Base-by-base conservation (phyloP, 2,329 filamentous ascomycete genomes). In the Pseudogymnoascus sp. region DNA sequence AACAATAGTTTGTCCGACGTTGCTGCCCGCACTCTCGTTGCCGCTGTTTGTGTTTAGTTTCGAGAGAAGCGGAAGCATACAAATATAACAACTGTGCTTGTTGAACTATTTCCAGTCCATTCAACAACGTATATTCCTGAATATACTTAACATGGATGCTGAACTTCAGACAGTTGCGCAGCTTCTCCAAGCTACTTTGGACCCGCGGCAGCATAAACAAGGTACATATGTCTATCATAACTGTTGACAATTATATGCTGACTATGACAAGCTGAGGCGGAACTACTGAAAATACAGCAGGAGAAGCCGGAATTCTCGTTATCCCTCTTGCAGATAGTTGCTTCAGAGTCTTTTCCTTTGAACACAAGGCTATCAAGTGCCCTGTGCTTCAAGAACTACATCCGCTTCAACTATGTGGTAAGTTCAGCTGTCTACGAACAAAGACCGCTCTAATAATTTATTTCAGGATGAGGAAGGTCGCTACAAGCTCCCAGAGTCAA, bases 361-460 rank as follows among this genome's bases (percentile, higher is more conserved):
- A 93, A 90, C 70, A 94, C 90, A 64, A 87, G 94, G 65, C 86
- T 99, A 42, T 86, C 93, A 5, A 90, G 89, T 70, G 90, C 94
- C 29, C 82, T 99, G 64, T 94, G 90, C 79, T 99, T 99, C 84
- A 99, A 99, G 78, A 99, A 99, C 79, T 96, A 96, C 75, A 92
- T 99, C 72, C 89, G 89, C 75, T 86, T 89, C 72, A 94, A 92
- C 80, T 99, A 95, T 85, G 90, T 91, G 69, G 86, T 88, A 76
- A 68, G 84, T 79, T 52, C 12, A 63, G 59, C 55, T 25, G 45
- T 40, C 10, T 36, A 15, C 36, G 33, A 10, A n/a, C 18, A 35
- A 27, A 42, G 18, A 61, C 37, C 60, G 42, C 66, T 71, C 36
- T 65, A 18, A 40, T 45, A 64, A 67, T 61, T 18, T 63, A 7